phyloP scores from a whole-genome alignment of 148 eudicot species.

The Chenopodium formosanum region DNA sequence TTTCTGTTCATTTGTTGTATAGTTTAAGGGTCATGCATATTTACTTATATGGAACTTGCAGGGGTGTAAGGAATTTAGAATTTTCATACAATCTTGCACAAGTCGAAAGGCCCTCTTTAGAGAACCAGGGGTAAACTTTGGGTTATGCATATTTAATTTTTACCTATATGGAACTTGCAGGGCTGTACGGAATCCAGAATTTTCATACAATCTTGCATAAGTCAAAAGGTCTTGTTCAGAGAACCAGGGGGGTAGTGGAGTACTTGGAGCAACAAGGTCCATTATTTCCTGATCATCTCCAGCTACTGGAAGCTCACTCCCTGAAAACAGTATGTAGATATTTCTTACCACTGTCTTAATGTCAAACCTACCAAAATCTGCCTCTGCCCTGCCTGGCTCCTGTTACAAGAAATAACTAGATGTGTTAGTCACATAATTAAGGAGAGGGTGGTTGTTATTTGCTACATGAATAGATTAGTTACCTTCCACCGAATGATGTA shows the following conservation, averaged over 20 bases:
- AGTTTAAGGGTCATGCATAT: too few relatives aligned
- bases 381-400: slow-evolving; percentile 43
- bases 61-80: slow-evolving; percentile 27
- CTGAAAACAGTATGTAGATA: slow-evolving; percentile 35
- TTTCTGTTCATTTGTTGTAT: not conserved
- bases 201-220: slow-evolving; percentile 26
- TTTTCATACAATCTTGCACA: slow-evolving; percentile 24
- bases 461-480: not conserved
- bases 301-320: slow-evolving; percentile 38
- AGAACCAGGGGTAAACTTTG: slow-evolving; percentile 21
- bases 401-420: not conserved
- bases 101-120: slow-evolving; percentile 30
- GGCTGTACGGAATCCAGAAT: slow-evolving; percentile 30
- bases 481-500: slow-evolving; percentile 46
- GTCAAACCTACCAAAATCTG: slow-evolving; percentile 38
- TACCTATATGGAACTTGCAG: slow-evolving; percentile 39
- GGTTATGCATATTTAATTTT: not conserved
- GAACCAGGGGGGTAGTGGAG: slow-evolving; percentile 38
- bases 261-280: slow-evolving; percentile 33
- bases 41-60: slow-evolving; percentile 32
- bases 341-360: slow-evolving; percentile 32
- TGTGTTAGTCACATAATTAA: not conserved
- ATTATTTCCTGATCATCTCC: slow-evolving; percentile 32
- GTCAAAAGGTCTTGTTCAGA: slow-evolving; percentile 32
- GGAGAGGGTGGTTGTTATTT: not conserved